Evolutionary conservation across 371 early-diverging fungal species (phyloP).

Genomic region (Ordospora pajunii): DNA sequence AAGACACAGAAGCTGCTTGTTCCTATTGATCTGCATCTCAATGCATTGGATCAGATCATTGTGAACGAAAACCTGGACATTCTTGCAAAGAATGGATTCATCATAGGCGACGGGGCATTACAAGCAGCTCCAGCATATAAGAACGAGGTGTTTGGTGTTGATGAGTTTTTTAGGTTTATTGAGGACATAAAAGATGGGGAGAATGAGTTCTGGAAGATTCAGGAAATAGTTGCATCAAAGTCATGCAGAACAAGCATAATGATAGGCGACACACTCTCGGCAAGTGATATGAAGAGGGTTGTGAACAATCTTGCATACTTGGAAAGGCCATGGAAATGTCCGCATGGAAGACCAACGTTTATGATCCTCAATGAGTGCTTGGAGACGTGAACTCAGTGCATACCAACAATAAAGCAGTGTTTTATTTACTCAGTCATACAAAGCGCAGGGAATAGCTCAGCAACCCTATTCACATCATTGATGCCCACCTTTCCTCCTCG

Average conservation of each 20-base stretch:
- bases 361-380: constrained; percentile 30
- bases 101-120: constrained; percentile 29
- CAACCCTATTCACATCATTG: not conserved
- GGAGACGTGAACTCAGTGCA: too few relatives aligned
- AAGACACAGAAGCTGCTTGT: constrained; percentile 64
- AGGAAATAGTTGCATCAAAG: constrained; percentile 63
- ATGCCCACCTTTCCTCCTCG: constrained; percentile 54
- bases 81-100: constrained; percentile 62
- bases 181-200: constrained; percentile 45
- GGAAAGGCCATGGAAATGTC: constrained; percentile 70
- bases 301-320: constrained; percentile 49
- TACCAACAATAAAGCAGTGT: too few relatives aligned
- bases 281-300: constrained; percentile 54
- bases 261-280: constrained; percentile 62
- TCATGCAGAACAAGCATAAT: constrained; percentile 66
- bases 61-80: constrained; percentile 68
- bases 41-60: constrained; percentile 68
- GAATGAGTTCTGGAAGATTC: constrained; percentile 5
- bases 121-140: constrained; percentile 51
- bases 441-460: not conserved
- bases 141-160: constrained; percentile 37
- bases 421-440: too few relatives aligned
- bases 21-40: constrained; percentile 66
- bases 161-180: constrained; percentile 53
- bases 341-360: constrained; percentile 86